Base-by-base conservation (phyloP, 805 yeast species). In the Saccharomycopsis capsularis region DNA sequence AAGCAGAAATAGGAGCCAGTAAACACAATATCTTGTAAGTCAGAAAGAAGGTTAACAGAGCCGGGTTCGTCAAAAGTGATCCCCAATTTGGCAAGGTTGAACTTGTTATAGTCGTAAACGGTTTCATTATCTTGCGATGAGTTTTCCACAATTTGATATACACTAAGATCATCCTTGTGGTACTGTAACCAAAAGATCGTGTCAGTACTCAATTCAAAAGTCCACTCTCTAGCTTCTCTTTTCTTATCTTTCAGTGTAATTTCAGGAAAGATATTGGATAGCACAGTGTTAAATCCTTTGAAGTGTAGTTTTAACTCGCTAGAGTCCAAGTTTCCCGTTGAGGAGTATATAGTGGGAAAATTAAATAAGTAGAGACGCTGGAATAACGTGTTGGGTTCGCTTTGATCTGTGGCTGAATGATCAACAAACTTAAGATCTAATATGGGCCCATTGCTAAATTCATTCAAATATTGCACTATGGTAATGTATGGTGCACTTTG, bases 391-490 rank as follows among this genome's bases (percentile, higher is more conserved):
- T n/a, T n/a, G n/a, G n/a, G n/a, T 13, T 29, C 32, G 13, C 32
- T 13, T 9, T 7, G 11, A 13, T 29, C 32, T 29, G 32, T 29
- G 11, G 13, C 7, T 7, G 32, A 13, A 13, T 29, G 7, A 29
- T 29, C 32, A 9, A 29, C 23, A 36, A 36, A 32, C 19, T 25
- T 23, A 5, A 24, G 22, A 41, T 49, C 47, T 18, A 45, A 24
- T 2, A 41, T 45, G 7, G 49, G 44, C n/a, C 49, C 46, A 23
- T 34, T 24, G 16, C 39, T 42, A 24, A 45, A 49, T 22, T 43
- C 44, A 16, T 40, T 21, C 22, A 49, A 37, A 19, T 23, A 29
- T 22, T 45, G 53, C 5, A 42, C 38, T 3, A 38, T 15, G 13
- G 37, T 27, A 15, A 49, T 25, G 40, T n/a, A 23, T 3, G 46